phyloP scores from a whole-genome alignment of 305 asterid species.

The Solanum hybrid region DNA sequence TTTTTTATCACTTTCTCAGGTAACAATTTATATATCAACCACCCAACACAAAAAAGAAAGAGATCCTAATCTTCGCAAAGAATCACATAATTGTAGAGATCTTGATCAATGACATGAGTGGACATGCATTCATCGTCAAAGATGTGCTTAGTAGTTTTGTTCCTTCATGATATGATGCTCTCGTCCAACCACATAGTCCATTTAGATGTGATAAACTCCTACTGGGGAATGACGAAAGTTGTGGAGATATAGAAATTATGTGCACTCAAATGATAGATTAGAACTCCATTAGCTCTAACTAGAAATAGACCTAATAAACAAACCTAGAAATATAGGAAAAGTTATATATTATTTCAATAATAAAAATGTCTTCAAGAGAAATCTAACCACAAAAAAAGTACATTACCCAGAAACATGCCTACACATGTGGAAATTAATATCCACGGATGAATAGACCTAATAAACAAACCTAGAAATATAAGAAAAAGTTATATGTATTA shows the following conservation, averaged over 20 bases:
- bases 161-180: not conserved
- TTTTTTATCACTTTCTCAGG: not conserved
- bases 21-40: too few species aligned
- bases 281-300: not conserved
- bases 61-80: too few species aligned
- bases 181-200: not conserved
- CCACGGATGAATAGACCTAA: not conserved
- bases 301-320: not conserved
- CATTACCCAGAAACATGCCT: not conserved
- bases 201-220: not conserved
- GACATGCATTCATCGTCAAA: not conserved
- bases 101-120: not conserved
- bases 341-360: not conserved
- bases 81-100: not conserved
- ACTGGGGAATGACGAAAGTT: not conserved
- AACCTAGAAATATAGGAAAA: not conserved
- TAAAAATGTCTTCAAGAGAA: not conserved
- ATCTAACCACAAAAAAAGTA: not conserved
- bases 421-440: not conserved
- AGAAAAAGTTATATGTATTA: not conserved
- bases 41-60: not conserved
- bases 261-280: not conserved
- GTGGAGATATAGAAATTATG: not conserved
- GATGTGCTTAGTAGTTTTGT: not conserved
- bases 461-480: not conserved